phyloP scores from a whole-genome alignment of 1,284 basidiomycete genomes.

The Heterobasidion parviporum region DNA sequence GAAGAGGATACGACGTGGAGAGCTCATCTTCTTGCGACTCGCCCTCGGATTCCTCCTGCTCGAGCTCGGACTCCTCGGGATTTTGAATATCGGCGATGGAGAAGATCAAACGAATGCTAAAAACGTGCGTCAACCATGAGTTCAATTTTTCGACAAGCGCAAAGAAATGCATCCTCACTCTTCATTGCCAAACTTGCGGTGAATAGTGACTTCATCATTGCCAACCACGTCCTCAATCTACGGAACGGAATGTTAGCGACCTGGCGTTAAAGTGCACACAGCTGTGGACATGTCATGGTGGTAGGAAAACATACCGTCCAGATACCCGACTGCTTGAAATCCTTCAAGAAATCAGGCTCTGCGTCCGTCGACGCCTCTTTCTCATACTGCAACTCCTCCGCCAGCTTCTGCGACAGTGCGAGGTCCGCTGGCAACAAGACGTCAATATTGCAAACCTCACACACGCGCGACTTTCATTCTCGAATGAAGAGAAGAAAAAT shows the following conservation, averaged over 20 bases:
- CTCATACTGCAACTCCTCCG: conserved; percentile 85
- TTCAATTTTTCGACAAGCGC: background rate
- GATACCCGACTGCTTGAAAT: conserved; percentile 67
- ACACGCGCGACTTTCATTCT: conserved; percentile 3
- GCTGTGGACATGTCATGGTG: background rate
- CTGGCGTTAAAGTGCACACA: background rate
- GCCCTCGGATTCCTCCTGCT: conserved; percentile 25
- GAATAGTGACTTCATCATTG: conserved; percentile 78
- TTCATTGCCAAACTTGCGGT: conserved; percentile 88
- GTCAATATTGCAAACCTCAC: background rate
- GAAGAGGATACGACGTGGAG: conserved; percentile 57
- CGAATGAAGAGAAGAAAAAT: conserved; percentile 4
- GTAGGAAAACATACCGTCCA: conserved; percentile 56
- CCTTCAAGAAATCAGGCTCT: conserved; percentile 74
- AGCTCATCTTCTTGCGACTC: conserved; percentile 31
- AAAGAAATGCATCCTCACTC: conserved; percentile 42
- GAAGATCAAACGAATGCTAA: conserved; percentile 74
- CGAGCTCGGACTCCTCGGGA: conserved; percentile 35
- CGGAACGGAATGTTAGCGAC: background rate
- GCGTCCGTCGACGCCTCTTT: conserved; percentile 44
- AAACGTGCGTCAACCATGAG: conserved; percentile 2
- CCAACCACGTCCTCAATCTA: conserved; percentile 70
- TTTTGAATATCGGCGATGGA: conserved; percentile 72
- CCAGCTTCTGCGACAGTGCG: conserved; percentile 66
- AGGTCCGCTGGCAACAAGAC: conserved; percentile 48